Conservation (phyloP, 345 rosid genomes). For the Populus nigra region DNA sequence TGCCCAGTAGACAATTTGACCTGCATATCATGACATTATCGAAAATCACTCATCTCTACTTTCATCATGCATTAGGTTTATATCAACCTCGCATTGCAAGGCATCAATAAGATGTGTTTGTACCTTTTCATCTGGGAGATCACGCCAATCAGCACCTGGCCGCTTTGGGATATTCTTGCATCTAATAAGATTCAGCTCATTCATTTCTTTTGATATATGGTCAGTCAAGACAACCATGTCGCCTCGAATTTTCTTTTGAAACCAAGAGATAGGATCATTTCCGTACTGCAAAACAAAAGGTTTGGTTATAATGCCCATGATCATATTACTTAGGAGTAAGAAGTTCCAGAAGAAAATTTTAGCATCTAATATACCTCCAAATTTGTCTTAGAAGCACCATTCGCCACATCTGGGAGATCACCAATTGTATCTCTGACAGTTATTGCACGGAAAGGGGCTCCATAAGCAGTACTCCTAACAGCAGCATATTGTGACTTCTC, state of each 20-base stretch:
- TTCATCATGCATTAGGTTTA: background rate
- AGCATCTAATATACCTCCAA: conserved; percentile 39
- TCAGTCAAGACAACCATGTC: conserved; percentile 48
- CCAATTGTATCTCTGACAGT: conserved; percentile 92
- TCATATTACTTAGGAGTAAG: too few relatives aligned
- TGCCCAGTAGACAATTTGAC: conserved; percentile 63
- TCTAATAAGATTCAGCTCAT: conserved; percentile 65
- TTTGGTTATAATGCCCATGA: background rate
- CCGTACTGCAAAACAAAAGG: conserved; percentile 43
- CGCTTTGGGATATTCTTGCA: conserved; percentile 72
- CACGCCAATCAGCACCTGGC: conserved; percentile 94
- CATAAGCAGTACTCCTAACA: conserved; percentile 62
- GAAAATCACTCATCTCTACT: background rate
- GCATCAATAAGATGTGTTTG: background rate
- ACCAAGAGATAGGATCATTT: conserved; percentile 70
- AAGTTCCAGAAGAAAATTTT: background rate
- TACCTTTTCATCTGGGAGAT: conserved; percentile 76
- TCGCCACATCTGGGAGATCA: conserved; percentile 70
- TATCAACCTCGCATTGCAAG: background rate
- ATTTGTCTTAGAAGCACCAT: conserved; percentile 55
- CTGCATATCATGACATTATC: conserved; percentile 29
- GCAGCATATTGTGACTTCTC: conserved; percentile 58
- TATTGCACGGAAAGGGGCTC: conserved; percentile 88
- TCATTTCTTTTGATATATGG: conserved; percentile 82
- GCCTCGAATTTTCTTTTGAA: conserved; percentile 69